Percentiles rank a stretch among this genome's conserved stretches.
These are phyloP conservation scores for Kwoniella botswanensis DNA, from an alignment of 768 basidiomycete species.

Conservation along the genomic window DNA sequence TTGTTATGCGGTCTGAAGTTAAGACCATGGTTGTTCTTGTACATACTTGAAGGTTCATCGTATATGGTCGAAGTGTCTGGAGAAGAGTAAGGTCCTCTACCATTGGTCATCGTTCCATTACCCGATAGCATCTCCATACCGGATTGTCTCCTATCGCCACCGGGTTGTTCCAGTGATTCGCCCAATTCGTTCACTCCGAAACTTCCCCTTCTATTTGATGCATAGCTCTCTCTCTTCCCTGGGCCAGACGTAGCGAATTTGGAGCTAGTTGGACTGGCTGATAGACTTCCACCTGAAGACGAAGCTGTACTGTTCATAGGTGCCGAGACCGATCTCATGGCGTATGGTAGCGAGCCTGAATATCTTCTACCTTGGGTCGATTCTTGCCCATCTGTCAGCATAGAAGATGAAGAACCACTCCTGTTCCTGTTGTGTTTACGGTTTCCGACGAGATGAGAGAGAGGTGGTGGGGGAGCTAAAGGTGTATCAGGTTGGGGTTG, in stretches of 20 bases:
- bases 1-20: conserved; percentile 39
- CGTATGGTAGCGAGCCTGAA: conserved; percentile 21
- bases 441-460: conserved; percentile 77
- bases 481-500: conserved; percentile 60
- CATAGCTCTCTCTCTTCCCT: conserved; percentile 37
- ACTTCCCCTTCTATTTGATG: conserved; percentile 11
- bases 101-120: neutral
- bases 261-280: conserved; percentile 47
- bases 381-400: conserved; percentile 35
- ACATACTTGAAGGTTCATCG: conserved; percentile 67
- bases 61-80: conserved; percentile 17
- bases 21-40: conserved; percentile 56
- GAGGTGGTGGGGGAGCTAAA: conserved; percentile 84
- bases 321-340: conserved; percentile 50
- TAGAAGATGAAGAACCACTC: conserved; percentile 40
- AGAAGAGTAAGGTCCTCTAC: conserved; percentile 12
- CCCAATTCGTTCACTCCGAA: conserved; percentile 13
- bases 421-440: conserved; percentile 40
- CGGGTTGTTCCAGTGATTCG: neutral
- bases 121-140: conserved; percentile 27
- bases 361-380: conserved; percentile 7
- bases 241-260: conserved; percentile 36
- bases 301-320: conserved; percentile 36
- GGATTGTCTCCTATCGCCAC: conserved; percentile 14
- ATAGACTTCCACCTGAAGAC: conserved; percentile 48